Conservation (phyloP, 2,329 filamentous ascomycete species). For the Emergomyces pasteurianus region DNA sequence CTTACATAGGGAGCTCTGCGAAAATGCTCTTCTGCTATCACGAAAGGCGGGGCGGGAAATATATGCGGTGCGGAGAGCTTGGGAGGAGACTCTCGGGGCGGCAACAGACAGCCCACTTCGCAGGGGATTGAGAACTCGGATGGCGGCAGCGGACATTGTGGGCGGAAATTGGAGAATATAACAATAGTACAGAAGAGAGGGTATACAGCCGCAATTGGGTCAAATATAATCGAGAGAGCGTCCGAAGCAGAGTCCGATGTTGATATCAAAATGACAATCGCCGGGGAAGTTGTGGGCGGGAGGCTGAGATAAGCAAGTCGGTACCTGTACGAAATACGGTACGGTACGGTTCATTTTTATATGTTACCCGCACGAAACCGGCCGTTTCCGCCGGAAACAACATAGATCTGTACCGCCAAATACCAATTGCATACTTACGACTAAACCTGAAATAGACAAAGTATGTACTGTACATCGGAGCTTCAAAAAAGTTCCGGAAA, state of each 20-base stretch:
- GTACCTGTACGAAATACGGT: not conserved
- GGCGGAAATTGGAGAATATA: conserved; percentile 1
- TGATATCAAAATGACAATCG: not conserved
- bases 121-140: conserved; percentile 11
- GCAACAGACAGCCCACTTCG: conserved; percentile 2
- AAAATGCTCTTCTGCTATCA: conserved; percentile 24
- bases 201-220: not conserved
- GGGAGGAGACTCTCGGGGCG: not conserved
- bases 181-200: not conserved
- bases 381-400: not conserved
- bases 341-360: not conserved
- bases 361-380: not conserved
- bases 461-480: not conserved
- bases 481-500: not conserved
- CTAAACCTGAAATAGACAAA: not conserved
- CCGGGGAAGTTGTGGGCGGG: not conserved
- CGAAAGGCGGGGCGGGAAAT: conserved; percentile 3
- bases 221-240: not conserved
- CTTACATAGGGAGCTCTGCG: conserved; percentile 30
- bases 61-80: conserved; percentile 7
- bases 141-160: conserved; percentile 28
- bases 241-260: not conserved
- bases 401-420: not conserved
- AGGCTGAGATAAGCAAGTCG: not conserved
- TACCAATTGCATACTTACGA: not conserved